Conservation (phyloP, 169 alveolate species). For the Eimeria sp. region DNA sequence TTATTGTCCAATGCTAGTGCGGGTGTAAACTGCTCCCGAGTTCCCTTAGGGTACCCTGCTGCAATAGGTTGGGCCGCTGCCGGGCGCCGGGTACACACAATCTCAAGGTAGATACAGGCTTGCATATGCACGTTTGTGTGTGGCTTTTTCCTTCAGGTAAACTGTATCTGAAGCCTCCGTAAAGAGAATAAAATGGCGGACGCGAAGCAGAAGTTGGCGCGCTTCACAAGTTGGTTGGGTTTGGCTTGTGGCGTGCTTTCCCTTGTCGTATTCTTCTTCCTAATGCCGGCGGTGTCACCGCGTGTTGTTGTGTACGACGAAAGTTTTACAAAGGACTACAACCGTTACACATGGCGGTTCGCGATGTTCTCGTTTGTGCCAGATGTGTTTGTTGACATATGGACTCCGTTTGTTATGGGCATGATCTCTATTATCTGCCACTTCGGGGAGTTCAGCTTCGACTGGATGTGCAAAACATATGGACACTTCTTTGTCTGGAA, state of each 20-base stretch:
- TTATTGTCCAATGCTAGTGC: too few species aligned
- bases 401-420: conserved; percentile 79
- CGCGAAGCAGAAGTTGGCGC: conserved; percentile 18
- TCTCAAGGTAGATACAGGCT: not conserved
- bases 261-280: conserved; percentile 43
- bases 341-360: conserved; percentile 54
- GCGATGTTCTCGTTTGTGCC: conserved; percentile 77
- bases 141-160: not conserved
- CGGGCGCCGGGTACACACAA: not conserved
- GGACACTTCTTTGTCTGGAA: conserved; percentile 75
- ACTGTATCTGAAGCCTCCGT: too few species aligned
- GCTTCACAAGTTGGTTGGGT: conserved; percentile 65
- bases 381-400: conserved; percentile 51
- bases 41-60: not conserved
- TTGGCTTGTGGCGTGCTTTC: conserved; percentile 67
- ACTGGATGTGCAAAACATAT: conserved; percentile 66
- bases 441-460: conserved; percentile 62
- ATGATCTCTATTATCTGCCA: conserved; percentile 73
- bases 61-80: not conserved
- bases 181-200: conserved; percentile 46
- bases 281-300: conserved; percentile 55
- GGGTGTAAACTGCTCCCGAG: not conserved
- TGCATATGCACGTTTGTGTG: not conserved
- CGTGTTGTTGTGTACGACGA: conserved; percentile 10
- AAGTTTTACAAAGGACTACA: conserved; percentile 7